phyloP scores from a whole-genome alignment of 441 rosid genomes.

The Metrosideros polymorpha region DNA sequence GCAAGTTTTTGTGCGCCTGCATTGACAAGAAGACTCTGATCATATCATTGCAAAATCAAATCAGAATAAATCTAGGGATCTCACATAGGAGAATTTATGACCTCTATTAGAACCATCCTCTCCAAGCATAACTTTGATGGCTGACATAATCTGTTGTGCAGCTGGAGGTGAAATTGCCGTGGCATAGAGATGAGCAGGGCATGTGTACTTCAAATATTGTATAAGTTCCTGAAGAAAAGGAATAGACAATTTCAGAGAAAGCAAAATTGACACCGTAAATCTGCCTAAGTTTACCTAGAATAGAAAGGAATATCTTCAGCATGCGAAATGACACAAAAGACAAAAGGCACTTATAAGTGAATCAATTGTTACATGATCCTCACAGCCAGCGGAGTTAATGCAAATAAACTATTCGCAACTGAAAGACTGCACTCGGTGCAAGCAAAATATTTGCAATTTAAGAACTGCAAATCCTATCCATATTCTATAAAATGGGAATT shows the following conservation, averaged over 20 bases:
- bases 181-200: conserved; percentile 88
- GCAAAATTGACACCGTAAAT: neutral
- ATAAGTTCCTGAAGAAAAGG: conserved; percentile 52
- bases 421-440: neutral
- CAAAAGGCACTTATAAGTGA: neutral
- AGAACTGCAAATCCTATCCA: neutral
- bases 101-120: conserved; percentile 93
- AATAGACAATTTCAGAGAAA: neutral
- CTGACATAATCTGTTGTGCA: conserved; percentile 74
- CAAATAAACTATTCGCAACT: neutral
- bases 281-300: neutral
- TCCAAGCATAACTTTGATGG: conserved; percentile 74
- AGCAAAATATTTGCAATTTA: neutral
- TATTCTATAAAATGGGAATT: neutral
- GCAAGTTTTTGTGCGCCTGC: conserved; percentile 84
- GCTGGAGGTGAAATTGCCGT: conserved; percentile 87
- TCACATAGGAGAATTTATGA: neutral
- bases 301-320: neutral
- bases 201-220: conserved; percentile 53
- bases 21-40: neutral
- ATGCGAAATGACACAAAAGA: neutral
- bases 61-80: neutral
- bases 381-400: neutral
- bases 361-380: neutral
- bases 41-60: neutral